Percentiles rank a stretch among this genome's conserved stretches.
Conservation (phyloP, 179 eudicot species). For the Drosera spatulata region DNA sequence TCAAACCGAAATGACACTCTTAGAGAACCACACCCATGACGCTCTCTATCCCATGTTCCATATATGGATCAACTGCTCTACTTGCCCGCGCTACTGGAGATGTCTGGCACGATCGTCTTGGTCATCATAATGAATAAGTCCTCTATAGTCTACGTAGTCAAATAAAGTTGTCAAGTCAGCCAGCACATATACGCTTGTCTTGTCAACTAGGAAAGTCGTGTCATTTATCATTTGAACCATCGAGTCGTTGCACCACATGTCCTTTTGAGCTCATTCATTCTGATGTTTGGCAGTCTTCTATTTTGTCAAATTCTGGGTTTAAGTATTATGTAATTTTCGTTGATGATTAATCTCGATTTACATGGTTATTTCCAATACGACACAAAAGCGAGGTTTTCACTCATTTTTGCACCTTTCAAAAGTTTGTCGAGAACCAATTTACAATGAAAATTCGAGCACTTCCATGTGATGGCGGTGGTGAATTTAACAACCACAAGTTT, state of each 20-base stretch:
- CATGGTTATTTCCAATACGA: conserved; percentile 2
- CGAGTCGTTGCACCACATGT: not conserved
- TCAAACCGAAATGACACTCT: too few relatives aligned
- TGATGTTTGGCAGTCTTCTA: not conserved
- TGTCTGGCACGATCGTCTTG: too few relatives aligned
- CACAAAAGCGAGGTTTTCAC: conserved; percentile 1
- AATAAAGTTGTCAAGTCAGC: too few relatives aligned
- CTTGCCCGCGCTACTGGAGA: too few relatives aligned
- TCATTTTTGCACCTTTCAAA: not conserved
- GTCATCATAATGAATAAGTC: too few relatives aligned
- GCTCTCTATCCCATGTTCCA: too few relatives aligned
- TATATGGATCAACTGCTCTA: too few relatives aligned
- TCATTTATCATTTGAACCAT: not conserved
- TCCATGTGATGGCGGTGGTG: conserved; percentile 1
- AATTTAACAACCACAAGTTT: conserved; percentile 4
- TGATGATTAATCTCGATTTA: conserved; percentile 3
- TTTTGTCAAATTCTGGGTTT: not conserved
- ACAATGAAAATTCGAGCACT: not conserved
- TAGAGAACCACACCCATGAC: too few relatives aligned
- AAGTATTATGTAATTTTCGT: conserved; percentile 4
- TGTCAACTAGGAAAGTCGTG: not conserved
- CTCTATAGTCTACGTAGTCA: too few relatives aligned
- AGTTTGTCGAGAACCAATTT: not conserved
- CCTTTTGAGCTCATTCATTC: not conserved
- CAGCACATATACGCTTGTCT: not conserved